phyloP scores from a whole-genome alignment of 73 alveolate genomes.

The Tetrahymena malaccensis region DNA sequence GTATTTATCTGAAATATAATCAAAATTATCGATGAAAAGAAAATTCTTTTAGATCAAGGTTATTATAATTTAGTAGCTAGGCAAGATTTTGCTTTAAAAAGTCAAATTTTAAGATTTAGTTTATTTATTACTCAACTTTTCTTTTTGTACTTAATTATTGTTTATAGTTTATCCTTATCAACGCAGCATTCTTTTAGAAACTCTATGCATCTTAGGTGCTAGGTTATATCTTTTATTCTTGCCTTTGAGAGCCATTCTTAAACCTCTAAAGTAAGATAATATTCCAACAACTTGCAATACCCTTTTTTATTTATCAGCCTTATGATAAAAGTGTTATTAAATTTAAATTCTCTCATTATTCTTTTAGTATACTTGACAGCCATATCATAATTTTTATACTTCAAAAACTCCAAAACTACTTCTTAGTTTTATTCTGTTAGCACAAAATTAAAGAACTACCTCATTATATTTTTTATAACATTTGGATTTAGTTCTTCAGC shows the following conservation, averaged over 20 bases:
- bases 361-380: neutral
- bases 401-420: neutral
- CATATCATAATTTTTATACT: neutral
- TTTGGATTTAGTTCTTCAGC: neutral
- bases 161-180: neutral
- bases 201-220: neutral
- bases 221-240: neutral
- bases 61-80: neutral
- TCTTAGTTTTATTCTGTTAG: neutral
- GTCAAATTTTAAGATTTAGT: neutral
- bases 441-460: neutral
- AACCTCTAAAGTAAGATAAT: neutral
- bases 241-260: neutral
- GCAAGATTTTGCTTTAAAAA: neutral
- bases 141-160: neutral
- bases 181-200: neutral
- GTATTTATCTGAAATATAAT: too few species aligned
- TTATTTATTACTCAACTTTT: neutral
- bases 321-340: neutral
- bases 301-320: neutral
- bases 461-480: neutral
- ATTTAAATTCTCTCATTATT: neutral
- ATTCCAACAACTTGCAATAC: neutral
- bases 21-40: too few species aligned
- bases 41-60: too few species aligned